Conservation (phyloP, 163 green algal species). For the Coccomyxa subellipsoidea region DNA sequence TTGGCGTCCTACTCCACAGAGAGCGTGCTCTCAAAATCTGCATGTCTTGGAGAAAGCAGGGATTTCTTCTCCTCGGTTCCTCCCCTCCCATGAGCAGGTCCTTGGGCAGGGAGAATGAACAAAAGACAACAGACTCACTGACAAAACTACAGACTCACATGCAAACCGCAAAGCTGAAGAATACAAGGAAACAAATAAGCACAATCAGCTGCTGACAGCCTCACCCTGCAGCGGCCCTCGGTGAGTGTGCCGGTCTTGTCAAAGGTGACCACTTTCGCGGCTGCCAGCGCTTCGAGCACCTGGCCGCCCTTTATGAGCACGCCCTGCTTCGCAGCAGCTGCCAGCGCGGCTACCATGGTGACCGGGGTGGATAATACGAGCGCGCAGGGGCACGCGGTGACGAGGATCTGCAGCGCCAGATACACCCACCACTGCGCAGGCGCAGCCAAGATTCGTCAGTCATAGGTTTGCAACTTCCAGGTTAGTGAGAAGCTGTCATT, state of each 20-base stretch:
- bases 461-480: background rate
- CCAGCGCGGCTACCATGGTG: conserved; percentile 48
- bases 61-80: too few relatives aligned
- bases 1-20: too few relatives aligned
- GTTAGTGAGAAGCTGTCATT: background rate
- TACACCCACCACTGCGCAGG: conserved; percentile 55
- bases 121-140: too few relatives aligned
- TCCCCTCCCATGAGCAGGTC: too few relatives aligned
- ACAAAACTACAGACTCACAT: too few relatives aligned
- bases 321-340: conserved; percentile 46
- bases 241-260: conserved; percentile 90
- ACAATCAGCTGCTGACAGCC: background rate
- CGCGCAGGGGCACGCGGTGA: conserved; percentile 64
- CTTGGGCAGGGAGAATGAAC: too few relatives aligned
- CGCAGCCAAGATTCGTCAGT: conserved; percentile 6
- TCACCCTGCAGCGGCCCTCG: conserved; percentile 59
- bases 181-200: too few relatives aligned
- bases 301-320: conserved; percentile 77
- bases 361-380: conserved; percentile 72
- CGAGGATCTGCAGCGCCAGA: conserved; percentile 52
- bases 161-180: too few relatives aligned
- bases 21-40: too few relatives aligned
- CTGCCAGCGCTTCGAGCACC: conserved; percentile 62
- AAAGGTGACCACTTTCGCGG: conserved; percentile 51
- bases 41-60: too few relatives aligned